phyloP scores from a whole-genome alignment of 139 green algal genomes.

The Tetradesmus obliquus region DNA sequence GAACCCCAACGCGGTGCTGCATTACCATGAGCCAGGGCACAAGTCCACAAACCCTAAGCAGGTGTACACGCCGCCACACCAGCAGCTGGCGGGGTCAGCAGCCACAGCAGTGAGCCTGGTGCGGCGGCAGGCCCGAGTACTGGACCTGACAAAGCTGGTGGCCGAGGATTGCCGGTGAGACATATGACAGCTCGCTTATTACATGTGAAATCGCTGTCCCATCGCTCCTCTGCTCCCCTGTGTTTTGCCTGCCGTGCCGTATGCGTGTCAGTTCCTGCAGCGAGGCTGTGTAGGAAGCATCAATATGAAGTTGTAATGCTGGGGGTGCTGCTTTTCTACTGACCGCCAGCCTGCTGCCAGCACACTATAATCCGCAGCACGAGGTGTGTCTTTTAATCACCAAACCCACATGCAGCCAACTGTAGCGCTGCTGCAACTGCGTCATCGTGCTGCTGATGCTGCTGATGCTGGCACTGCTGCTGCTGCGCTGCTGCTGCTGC shows the following conservation, averaged over 20 bases:
- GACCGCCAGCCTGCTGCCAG: too few species aligned
- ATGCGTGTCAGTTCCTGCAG: too few species aligned
- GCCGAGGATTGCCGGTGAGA: slow-evolving; percentile 46
- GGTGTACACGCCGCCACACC: slow-evolving; percentile 26
- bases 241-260: too few species aligned
- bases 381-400: too few species aligned
- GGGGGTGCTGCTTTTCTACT: too few species aligned
- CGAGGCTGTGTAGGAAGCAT: too few species aligned
- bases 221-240: not conserved
- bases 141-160: slow-evolving; percentile 18
- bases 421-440: too few species aligned
- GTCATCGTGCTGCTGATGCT: not conserved
- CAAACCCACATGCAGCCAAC: too few species aligned
- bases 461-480: not conserved
- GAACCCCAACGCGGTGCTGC: not conserved
- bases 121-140: not conserved
- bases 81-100: slow-evolving; percentile 27
- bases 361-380: too few species aligned
- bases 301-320: too few species aligned
- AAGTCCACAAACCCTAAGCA: not conserved
- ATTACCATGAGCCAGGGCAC: slow-evolving; percentile 44
- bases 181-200: not conserved
- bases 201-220: too few species aligned
- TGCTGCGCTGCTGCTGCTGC: not conserved
- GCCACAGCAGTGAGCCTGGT: slow-evolving; percentile 38